Conservation (phyloP, 2,329 filamentous ascomycete species). For the Fusarium robinianum region DNA sequence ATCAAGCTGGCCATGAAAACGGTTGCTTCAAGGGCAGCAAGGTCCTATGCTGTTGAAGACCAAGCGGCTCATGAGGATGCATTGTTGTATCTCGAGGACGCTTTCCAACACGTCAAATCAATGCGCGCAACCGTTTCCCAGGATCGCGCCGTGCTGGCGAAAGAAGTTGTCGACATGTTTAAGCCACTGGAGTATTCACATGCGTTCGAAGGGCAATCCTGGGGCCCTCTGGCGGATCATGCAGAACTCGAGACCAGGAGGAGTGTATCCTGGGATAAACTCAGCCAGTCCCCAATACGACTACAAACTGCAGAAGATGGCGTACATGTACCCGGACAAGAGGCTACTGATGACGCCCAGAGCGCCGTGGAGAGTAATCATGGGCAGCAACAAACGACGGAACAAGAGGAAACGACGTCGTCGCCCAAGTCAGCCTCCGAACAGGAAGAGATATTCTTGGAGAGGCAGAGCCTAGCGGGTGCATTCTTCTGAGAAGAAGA, state of each 20-base stretch:
- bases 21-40: constrained; percentile 35
- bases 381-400: constrained; percentile 9
- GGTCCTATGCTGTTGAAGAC: constrained; percentile 3
- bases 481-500: constrained; percentile 26
- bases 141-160: constrained; percentile 24
- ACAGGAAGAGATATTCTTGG: constrained; percentile 21
- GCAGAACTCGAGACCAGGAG: constrained; percentile 16
- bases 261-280: constrained; percentile 12
- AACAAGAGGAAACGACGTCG: constrained; percentile 11
- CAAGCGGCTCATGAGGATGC: constrained; percentile 36
- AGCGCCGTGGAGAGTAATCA: constrained; percentile 1
- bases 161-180: constrained; percentile 28
- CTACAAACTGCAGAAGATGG: background rate
- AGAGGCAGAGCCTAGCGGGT: constrained; percentile 23
- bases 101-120: constrained; percentile 32
- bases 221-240: constrained; percentile 10
- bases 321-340: background rate
- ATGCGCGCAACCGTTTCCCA: constrained; percentile 23
- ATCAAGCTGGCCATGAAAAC: constrained; percentile 46
- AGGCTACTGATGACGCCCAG: background rate
- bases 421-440: constrained; percentile 13
- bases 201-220: constrained; percentile 19
- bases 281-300: too few relatives aligned
- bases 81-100: constrained; percentile 27
- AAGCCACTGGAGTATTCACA: constrained; percentile 20